phyloP scores from a whole-genome alignment of 2,329 filamentous ascomycete species.

The Colletotrichum siamense region DNA sequence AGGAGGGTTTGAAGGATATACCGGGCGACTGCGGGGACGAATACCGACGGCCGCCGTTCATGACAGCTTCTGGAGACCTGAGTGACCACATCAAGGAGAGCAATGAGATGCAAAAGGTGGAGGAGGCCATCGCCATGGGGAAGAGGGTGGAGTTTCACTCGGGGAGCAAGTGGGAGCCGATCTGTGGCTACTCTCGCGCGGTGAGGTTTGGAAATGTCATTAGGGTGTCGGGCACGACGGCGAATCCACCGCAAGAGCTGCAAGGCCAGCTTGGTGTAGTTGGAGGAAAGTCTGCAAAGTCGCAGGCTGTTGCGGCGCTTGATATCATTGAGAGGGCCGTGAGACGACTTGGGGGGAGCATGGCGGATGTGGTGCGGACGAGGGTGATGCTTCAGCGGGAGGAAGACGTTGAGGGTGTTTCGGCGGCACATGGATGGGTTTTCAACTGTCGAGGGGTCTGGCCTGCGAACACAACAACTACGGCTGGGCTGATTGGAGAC shows the following conservation, averaged over 20 bases:
- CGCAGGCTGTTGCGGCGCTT: conserved; percentile 2
- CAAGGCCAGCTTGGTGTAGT: not conserved
- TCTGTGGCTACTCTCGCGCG: conserved; percentile 3
- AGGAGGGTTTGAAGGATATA: conserved; percentile 21
- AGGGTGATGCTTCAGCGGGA: conserved; percentile 7
- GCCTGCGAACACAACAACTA: not conserved
- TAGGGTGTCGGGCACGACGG: conserved; percentile 7
- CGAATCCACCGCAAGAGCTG: not conserved
- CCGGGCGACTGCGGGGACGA: conserved; percentile 31
- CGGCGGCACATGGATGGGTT: not conserved
- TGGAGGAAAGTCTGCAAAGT: not conserved
- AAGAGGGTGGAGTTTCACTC: not conserved
- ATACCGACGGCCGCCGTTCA: conserved; percentile 23
- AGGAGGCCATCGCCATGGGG: not conserved
- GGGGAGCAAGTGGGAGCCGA: conserved; percentile 6
- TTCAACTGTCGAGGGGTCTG: not conserved
- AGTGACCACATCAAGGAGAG: not conserved
- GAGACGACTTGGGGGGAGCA: not conserved
- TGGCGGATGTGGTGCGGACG: conserved; percentile 14
- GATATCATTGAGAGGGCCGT: not conserved
- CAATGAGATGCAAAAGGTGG: not conserved
- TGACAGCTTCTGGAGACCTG: conserved; percentile 5
- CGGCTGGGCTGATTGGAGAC: not conserved
- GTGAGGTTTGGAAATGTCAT: not conserved
- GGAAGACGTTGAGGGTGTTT: not conserved